phyloP scores from a whole-genome alignment of 2,329 filamentous ascomycete species.

The Graphium sp. region DNA sequence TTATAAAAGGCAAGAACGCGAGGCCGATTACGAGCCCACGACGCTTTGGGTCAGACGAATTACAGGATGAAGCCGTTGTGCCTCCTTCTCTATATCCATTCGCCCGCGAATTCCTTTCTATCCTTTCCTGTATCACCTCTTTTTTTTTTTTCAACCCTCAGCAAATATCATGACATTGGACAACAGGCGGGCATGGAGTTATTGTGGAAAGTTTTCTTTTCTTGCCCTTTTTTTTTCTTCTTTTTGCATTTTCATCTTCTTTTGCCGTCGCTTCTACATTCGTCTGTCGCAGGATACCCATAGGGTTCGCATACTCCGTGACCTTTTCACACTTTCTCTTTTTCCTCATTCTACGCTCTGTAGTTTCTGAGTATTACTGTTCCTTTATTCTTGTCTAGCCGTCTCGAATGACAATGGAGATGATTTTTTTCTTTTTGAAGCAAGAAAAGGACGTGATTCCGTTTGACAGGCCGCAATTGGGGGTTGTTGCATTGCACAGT shows the following conservation, averaged over 20 bases:
- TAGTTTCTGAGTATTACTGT: neutral
- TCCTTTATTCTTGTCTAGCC: neutral
- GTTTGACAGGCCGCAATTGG: neutral
- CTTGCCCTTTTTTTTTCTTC: conserved; percentile 1
- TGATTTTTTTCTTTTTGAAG: neutral
- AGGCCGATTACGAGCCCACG: conserved; percentile 46
- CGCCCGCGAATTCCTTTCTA: no score
- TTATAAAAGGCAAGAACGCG: conserved; percentile 57
- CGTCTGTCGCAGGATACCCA: neutral
- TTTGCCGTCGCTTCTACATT: neutral
- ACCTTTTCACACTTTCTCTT: no score
- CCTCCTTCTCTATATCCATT: no score
- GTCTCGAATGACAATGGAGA: neutral
- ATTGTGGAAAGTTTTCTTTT: neutral
- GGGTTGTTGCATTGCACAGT: neutral
- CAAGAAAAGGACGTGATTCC: neutral
- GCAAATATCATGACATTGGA: no score
- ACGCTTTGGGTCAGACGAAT: conserved; percentile 66
- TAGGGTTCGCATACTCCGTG: no score
- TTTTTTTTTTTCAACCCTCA: no score
- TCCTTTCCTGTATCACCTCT: no score
- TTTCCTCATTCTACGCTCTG: neutral
- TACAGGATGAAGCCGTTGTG: no score
- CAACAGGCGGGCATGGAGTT: neutral
- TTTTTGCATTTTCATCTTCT: neutral